Evolutionary conservation across 2,329 filamentous ascomycete species (phyloP), one percentile per base, ranked within the genome.

Genomic region (Triangularia setosa): DNA sequence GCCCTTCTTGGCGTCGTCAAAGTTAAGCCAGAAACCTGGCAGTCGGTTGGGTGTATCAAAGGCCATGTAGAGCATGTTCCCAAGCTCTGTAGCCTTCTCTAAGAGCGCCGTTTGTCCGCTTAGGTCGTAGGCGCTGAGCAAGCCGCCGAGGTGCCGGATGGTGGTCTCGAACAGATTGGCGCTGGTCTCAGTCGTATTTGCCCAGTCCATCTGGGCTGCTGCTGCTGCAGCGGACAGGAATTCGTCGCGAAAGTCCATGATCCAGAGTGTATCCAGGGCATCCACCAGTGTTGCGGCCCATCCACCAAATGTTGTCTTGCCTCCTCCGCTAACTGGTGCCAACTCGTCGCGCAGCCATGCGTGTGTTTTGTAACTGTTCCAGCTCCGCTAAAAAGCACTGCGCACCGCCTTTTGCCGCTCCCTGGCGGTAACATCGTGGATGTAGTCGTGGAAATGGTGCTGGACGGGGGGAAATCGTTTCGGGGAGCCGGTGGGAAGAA

Each of bases 281-380:
- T 89, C 87, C 24, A 89, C 81, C 58, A 88, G 73, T 0, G 85
- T 87, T 2, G 85, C 86, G 0, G 79, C 84, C 80, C 84, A 86
- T 24, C 81, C 81, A 9, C 83, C 82, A 69, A 84, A 84, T 0
- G 75, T 74, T 62, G 83, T 79, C 64, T 78, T 81, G 18, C 72
- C 76, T n/a, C 71, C 70, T 48, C 81, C 82, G 18, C 77, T 77
- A 2, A 85, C 74, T 11, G 83, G 83, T 25, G 74, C 71, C 8
- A 86, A 72, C 72, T 86, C 83, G 66, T 86, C 83, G 16, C 78
- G 74, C 56, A 80, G 72, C 83, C 83, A 86, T 1, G 84, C 84
- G 60, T 80, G 72, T 54, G 77, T 72, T 65, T 79, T 82, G 72
- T 87, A 87, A 27, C 81, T 79, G 12, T 78, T 73, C 80, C 83